These are phyloP conservation scores for Arxiozyma slooffiae DNA, from an alignment of 1,139 yeast species.

Conservation along the genomic window DNA sequence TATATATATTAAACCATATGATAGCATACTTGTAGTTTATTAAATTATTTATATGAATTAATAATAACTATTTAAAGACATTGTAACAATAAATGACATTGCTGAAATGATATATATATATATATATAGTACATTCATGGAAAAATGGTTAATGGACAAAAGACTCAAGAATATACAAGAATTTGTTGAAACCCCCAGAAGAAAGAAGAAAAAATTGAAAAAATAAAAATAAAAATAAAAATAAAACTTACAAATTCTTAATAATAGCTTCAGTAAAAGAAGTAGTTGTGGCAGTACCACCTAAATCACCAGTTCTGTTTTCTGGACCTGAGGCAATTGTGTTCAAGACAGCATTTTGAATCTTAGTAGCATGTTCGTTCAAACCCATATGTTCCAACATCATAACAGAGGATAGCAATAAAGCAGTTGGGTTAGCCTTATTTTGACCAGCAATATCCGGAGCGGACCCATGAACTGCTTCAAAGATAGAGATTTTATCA, in stretches of 20 bases:
- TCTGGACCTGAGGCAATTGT: constrained; percentile 94
- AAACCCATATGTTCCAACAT: constrained; percentile 98
- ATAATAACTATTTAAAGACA: not conserved
- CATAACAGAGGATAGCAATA: constrained; percentile 91
- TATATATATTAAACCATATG: not conserved
- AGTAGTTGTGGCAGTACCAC: constrained; percentile 81
- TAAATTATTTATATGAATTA: too few species aligned
- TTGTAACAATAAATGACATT: not conserved
- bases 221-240: too few species aligned
- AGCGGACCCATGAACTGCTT: constrained; percentile 98
- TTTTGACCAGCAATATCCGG: constrained; percentile 98
- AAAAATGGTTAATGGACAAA: too few species aligned
- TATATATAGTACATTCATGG: too few species aligned
- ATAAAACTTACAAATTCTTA: constrained; percentile 37
- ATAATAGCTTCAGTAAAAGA: constrained; percentile 82
- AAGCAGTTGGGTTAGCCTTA: constrained; percentile 96
- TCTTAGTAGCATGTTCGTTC: constrained; percentile 65
- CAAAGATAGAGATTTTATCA: constrained; percentile 91
- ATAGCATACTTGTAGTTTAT: not conserved
- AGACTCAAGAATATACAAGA: too few species aligned
- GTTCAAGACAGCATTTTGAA: constrained; percentile 79
- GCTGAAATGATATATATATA: not conserved
- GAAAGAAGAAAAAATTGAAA: too few species aligned
- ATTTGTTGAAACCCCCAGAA: too few species aligned
- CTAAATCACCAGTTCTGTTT: constrained; percentile 90